Conservation (phyloP, 1,284 basidiomycete species). For the Boletus subluridellus region DNA sequence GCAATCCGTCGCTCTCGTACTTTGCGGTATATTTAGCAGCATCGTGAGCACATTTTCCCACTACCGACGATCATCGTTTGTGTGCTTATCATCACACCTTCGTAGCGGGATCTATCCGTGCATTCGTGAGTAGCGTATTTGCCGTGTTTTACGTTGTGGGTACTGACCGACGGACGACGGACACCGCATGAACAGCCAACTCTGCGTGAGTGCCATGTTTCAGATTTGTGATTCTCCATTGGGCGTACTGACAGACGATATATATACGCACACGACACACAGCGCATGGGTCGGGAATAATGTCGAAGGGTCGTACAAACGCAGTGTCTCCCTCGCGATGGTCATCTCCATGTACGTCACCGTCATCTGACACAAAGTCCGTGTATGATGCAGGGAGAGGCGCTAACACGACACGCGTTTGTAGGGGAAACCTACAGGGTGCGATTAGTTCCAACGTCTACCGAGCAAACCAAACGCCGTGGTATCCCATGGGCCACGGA, state of each 20-base stretch:
- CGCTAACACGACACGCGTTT: background rate
- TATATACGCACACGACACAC: background rate
- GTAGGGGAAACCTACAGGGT: slow-evolving; percentile 60
- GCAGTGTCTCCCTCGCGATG: slow-evolving; percentile 69
- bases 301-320: slow-evolving; percentile 73
- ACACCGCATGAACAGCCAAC: slow-evolving; percentile 45
- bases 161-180: background rate
- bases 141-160: background rate
- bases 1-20: slow-evolving; percentile 62
- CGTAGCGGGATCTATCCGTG: slow-evolving; percentile 66
- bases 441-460: slow-evolving; percentile 72
- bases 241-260: slow-evolving; percentile 7
- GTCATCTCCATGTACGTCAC: slow-evolving; percentile 58
- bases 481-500: slow-evolving; percentile 66
- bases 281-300: slow-evolving; percentile 72
- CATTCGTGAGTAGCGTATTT: slow-evolving; percentile 48
- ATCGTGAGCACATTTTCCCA: slow-evolving; percentile 38
- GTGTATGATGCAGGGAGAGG: background rate
- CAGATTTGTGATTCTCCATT: background rate
- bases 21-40: slow-evolving; percentile 69
- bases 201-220: slow-evolving; percentile 45
- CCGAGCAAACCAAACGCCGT: slow-evolving; percentile 61
- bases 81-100: slow-evolving; percentile 5
- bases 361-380: background rate
- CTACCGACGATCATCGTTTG: background rate